Percentiles rank a stretch among this genome's conserved stretches.
These are phyloP conservation scores for Boletus pseudo-olivaceus DNA, from an alignment of 768 basidiomycete genomes.

Conservation along the genomic window DNA sequence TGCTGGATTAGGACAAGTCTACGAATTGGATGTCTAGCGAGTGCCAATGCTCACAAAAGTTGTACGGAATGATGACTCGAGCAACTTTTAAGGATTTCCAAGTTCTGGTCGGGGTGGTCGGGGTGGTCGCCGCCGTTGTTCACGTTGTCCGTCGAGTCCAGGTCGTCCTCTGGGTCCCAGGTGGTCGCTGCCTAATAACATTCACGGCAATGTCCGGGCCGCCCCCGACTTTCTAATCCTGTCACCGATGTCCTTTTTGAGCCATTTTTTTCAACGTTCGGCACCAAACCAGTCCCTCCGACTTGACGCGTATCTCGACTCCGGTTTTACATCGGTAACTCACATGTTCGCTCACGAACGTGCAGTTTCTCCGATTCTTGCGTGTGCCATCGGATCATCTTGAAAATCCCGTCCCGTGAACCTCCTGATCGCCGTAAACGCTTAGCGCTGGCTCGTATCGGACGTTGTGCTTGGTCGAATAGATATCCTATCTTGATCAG, in stretches of 20 bases:
- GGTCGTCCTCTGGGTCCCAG: not conserved
- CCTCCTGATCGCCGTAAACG: conserved; percentile 11
- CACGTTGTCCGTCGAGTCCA: not conserved
- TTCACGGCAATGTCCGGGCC: conserved; percentile 20
- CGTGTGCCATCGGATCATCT: conserved; percentile 7
- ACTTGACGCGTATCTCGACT: not conserved
- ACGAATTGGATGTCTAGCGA: not conserved
- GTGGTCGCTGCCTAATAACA: not conserved
- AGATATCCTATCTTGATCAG: conserved; percentile 1
- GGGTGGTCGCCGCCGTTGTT: not conserved
- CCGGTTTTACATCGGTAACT: not conserved
- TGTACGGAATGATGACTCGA: not conserved
- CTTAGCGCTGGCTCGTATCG: not conserved
- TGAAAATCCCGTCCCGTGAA: conserved; percentile 11
- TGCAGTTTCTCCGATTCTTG: not conserved
- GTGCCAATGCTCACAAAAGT: not conserved
- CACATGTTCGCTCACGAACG: conserved; percentile 8
- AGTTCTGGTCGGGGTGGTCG: not conserved
- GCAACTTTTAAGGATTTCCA: not conserved
- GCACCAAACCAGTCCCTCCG: conserved; percentile 6
- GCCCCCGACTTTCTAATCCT: conserved; percentile 16
- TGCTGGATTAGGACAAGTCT: conserved; percentile 26
- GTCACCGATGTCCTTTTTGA: conserved; percentile 6
- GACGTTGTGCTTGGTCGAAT: not conserved
- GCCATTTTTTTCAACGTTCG: too few species aligned